phyloP scores from a whole-genome alignment of 164 flowering plant genomes.

The Dillenia turbinata region DNA sequence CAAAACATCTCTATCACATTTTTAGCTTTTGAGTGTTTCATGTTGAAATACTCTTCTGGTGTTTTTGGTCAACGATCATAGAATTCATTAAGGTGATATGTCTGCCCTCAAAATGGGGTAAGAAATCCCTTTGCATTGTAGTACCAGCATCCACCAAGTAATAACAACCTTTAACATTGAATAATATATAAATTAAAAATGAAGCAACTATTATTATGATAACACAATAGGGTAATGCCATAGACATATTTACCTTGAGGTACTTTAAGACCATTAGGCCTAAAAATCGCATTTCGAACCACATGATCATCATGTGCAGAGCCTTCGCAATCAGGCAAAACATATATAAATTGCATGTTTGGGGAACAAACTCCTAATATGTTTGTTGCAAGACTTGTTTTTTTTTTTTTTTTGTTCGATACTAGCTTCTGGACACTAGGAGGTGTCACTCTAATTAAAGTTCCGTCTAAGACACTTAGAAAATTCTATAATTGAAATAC shows the following conservation, averaged over 20 bases:
- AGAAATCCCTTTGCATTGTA: background rate
- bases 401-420: background rate
- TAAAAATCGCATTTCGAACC: no score
- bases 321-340: background rate
- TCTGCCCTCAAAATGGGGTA: background rate
- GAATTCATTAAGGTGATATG: background rate
- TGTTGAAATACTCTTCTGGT: background rate
- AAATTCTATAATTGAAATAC: background rate
- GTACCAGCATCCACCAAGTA: background rate
- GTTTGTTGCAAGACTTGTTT: background rate
- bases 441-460: background rate
- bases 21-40: background rate
- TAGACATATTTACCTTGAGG: background rate
- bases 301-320: no score
- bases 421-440: background rate
- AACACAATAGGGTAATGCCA: background rate
- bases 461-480: background rate
- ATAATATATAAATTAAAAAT: background rate
- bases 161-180: no score
- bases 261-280: no score
- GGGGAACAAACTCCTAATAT: background rate
- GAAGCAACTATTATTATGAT: background rate
- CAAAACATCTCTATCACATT: background rate
- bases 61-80: background rate
- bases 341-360: no score